These are phyloP conservation scores for Spinellus fusiger DNA, from an alignment of 192 early-diverging fungal genomes.

Conservation along the genomic window DNA sequence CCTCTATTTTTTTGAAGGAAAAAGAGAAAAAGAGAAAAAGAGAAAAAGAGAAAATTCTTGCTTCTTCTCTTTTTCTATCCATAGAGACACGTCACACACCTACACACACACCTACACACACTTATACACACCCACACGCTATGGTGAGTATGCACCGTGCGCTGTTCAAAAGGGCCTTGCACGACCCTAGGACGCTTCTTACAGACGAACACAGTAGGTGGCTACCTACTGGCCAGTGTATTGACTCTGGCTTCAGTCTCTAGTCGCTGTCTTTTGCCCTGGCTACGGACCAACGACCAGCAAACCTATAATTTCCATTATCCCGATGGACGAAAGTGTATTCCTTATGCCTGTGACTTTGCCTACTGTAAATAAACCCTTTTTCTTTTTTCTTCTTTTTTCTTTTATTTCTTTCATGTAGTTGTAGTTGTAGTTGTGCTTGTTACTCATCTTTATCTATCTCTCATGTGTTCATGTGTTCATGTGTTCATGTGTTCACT, in stretches of 20 bases:
- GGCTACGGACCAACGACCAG: background rate
- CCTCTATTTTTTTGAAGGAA: background rate
- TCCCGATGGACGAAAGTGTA: background rate
- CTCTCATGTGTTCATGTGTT: background rate
- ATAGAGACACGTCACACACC: background rate
- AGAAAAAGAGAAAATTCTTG: background rate
- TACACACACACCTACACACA: background rate
- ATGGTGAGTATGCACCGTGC: too few relatives aligned
- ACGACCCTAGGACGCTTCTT: too few relatives aligned
- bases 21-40: background rate
- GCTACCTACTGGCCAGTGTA: too few relatives aligned
- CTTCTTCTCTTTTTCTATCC: too few relatives aligned
- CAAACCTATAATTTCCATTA: background rate
- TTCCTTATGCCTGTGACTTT: background rate
- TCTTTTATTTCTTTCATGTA: background rate
- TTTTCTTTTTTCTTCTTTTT: background rate
- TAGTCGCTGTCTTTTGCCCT: background rate
- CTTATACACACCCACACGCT: background rate
- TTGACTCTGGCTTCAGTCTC: background rate
- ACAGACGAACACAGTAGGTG: too few relatives aligned
- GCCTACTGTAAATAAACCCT: background rate
- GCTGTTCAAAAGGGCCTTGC: too few relatives aligned
- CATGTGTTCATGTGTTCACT: background rate
- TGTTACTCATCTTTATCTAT: background rate
- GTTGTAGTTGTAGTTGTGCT: background rate